Evolutionary conservation across 805 yeast species (phyloP).

Genomic region (Cyberlindnera euphorbiiphila): DNA sequence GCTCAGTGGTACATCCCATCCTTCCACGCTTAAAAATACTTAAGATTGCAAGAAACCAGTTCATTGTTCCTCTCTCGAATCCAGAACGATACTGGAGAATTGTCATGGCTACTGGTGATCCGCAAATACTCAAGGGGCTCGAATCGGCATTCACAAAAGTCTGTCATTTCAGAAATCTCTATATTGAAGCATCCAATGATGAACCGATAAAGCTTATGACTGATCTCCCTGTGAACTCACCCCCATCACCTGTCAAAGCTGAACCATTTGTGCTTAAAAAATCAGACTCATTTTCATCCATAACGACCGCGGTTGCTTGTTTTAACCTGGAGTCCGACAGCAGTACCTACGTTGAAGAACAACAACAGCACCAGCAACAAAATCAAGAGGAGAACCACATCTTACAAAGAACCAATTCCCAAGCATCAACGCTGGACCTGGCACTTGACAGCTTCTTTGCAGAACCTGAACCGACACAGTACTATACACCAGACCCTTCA

Average conservation of each 20-base stretch:
- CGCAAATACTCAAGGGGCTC: conserved; percentile 19
- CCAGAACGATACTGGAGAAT: conserved; percentile 77
- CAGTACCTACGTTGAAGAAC: conserved; percentile 40
- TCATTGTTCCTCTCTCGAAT: conserved; percentile 62
- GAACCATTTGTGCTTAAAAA: not conserved
- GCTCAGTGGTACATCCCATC: conserved; percentile 66
- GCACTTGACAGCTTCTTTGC: conserved; percentile 23
- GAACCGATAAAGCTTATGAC: conserved; percentile 2
- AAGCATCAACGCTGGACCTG: conserved; percentile 23
- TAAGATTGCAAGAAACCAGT: conserved; percentile 43
- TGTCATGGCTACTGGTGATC: conserved; percentile 27
- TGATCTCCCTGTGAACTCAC: conserved; percentile 1
- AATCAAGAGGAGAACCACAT: conserved; percentile 2
- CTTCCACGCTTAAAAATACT: conserved; percentile 59
- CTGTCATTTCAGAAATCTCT: conserved; percentile 41
- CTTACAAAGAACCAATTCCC: conserved; percentile 11
- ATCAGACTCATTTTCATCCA: conserved; percentile 27
- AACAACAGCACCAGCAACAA: not conserved
- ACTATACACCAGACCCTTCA: conserved; percentile 19
- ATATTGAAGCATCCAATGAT: conserved; percentile 14
- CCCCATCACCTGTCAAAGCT: not conserved
- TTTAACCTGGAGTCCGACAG: conserved; percentile 29
- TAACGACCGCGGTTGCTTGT: conserved; percentile 35
- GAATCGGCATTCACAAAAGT: conserved; percentile 29
- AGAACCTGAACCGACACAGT: conserved; percentile 15